These are phyloP conservation scores for Mollisia scopiformis DNA, from an alignment of 2,329 filamentous ascomycete genomes.

Conservation along the genomic window DNA sequence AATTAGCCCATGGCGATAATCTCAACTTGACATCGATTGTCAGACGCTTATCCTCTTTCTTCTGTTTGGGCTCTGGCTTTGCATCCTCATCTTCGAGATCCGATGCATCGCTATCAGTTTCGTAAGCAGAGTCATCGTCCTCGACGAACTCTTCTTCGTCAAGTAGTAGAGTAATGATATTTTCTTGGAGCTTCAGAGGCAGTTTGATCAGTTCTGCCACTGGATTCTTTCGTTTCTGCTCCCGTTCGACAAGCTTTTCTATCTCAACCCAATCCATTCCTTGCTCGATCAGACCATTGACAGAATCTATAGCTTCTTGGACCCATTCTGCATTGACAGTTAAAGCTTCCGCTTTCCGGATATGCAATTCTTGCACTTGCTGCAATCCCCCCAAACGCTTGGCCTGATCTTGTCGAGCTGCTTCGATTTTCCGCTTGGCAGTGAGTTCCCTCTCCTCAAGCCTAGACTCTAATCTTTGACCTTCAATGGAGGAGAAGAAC, in stretches of 20 bases:
- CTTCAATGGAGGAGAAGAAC: constrained; percentile 96
- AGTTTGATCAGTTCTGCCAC: constrained; percentile 87
- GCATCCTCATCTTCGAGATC: constrained; percentile 59
- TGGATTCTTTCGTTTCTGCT: constrained; percentile 78
- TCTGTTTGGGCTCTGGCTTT: constrained; percentile 41
- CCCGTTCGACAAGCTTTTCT: constrained; percentile 82
- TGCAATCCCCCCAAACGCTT: constrained; percentile 85
- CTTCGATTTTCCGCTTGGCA: constrained; percentile 82
- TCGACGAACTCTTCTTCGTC: constrained; percentile 63
- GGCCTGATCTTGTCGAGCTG: constrained; percentile 81
- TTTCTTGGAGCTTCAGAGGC: constrained; percentile 88
- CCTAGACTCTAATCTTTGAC: constrained; percentile 85
- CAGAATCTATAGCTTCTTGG: constrained; percentile 88
- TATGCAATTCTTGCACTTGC: constrained; percentile 78
- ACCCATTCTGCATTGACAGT: constrained; percentile 89
- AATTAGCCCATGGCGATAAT: constrained; percentile 85
- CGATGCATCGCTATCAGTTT: constrained; percentile 66
- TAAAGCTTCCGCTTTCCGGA: constrained; percentile 87
- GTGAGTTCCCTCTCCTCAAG: constrained; percentile 80
- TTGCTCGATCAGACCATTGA: constrained; percentile 88
- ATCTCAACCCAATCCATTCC: constrained; percentile 99
- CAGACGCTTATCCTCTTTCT: constrained; percentile 56
- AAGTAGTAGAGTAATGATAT: constrained; percentile 79
- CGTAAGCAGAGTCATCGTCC: constrained; percentile 55
- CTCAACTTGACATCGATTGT: constrained; percentile 83